Evolutionary conservation across 208 protist species (phyloP), one percentile per base, ranked within the genome.

Genomic region (Leptomonas seymouri): DNA sequence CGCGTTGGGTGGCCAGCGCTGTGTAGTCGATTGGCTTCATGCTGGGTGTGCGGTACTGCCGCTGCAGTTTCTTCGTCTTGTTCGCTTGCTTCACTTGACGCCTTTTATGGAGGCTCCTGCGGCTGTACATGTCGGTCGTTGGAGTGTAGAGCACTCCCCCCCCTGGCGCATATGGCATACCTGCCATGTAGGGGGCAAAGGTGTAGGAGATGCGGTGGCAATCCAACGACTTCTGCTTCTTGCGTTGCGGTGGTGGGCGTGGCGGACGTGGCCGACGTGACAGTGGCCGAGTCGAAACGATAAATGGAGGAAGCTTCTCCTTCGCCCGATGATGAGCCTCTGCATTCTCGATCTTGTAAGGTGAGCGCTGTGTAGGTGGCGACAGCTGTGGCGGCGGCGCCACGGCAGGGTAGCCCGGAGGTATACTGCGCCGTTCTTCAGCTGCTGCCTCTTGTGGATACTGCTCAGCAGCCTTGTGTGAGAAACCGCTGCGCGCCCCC

Each of bases 111-210:
- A 14, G 36, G 28, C 30, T 31, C 8, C 7, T 1, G 20, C n/a
- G 12, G 5, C 21, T 1, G n/a, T 56, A 39, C 2, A 39, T 16
- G 9, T 56, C 51, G 0, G 50, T 46, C n/a, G 41, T n/a, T 15
- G 57, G 39, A 14, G 15, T 46, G 41, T 50, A 50, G 21, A 27
- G 61, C 25, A 9, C 56, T 34, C 34, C 21, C 3, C 56, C 41
- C 3, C 39, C 34, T 0, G 53, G 18, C 11, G 34, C 16, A 5
- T 14, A 14, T 0, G 1, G 57, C 67, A 46, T 39, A 16, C 48
- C 21, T 0, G 25, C 36, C 67, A 65, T 63, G 67, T 72, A 72
- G 7, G 67, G 67, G 2, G 67, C 56, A 25, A 55, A 66, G 60
- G 45, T 46, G 49, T 45, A 53, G 31, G 25, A 44, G 45, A 55